A percentile compares a stretch with the other conserved stretches of the same genome.
These are phyloP conservation scores for Podila minutissima DNA, from an alignment of 192 early-diverging fungal species.

Conservation along the genomic window DNA sequence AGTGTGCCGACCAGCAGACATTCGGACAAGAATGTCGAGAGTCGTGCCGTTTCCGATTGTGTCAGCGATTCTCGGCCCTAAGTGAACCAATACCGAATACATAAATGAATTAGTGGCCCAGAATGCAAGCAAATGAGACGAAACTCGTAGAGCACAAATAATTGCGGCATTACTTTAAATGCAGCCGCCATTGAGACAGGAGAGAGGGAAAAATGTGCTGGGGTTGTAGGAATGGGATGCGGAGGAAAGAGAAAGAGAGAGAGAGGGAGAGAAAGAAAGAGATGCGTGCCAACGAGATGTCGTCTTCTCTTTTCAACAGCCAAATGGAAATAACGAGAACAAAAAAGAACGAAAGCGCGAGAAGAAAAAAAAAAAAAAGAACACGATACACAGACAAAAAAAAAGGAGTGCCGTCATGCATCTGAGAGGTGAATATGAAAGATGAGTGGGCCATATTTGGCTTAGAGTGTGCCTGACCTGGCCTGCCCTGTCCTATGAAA, in stretches of 20 bases:
- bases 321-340: too few species aligned
- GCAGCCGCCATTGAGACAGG: not conserved
- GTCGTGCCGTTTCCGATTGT: conserved; percentile 57
- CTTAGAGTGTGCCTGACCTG: too few species aligned
- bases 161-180: not conserved
- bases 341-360: not conserved
- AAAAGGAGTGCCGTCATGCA: too few species aligned
- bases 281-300: not conserved
- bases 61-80: conserved; percentile 57
- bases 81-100: not conserved
- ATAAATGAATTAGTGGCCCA: not conserved
- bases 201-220: not conserved
- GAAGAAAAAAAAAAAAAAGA: too few species aligned
- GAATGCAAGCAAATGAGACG: too few species aligned
- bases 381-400: not conserved
- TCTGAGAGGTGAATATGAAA: too few species aligned
- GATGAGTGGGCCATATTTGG: too few species aligned
- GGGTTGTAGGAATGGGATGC: not conserved
- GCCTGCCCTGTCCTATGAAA: too few species aligned
- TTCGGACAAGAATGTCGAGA: conserved; percentile 71
- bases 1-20: conserved; percentile 74
- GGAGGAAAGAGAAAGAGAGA: not conserved
- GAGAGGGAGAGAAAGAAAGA: not conserved
- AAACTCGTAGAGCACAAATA: not conserved
- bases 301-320: not conserved